Conservation (phyloP, 2,329 filamentous ascomycete genomes). For the Cladophialophora yegresii region DNA sequence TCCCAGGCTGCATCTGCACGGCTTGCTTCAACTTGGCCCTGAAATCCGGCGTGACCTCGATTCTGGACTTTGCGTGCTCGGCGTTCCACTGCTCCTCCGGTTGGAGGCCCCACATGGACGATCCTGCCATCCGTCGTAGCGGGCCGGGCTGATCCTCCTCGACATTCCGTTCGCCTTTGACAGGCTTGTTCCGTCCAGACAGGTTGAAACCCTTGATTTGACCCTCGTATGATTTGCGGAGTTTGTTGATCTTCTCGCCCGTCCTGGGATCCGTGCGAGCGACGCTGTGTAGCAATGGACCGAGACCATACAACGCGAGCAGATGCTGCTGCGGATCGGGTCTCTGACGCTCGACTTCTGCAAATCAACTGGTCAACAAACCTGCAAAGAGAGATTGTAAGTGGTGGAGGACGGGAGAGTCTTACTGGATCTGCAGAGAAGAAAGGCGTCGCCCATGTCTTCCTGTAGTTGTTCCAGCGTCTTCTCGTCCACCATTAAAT, state of each 20-base stretch:
- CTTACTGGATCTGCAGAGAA: slow-evolving; percentile 56
- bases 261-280: slow-evolving; percentile 61
- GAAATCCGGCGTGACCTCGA: slow-evolving; percentile 46
- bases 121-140: slow-evolving; percentile 40
- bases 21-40: slow-evolving; percentile 48
- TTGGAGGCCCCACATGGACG: slow-evolving; percentile 48
- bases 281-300: slow-evolving; percentile 59
- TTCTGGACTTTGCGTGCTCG: slow-evolving; percentile 52
- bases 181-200: slow-evolving; percentile 52
- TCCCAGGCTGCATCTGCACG: slow-evolving; percentile 52
- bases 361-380: slow-evolving; percentile 48
- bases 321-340: slow-evolving; percentile 62
- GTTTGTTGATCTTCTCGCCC: slow-evolving; percentile 66
- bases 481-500: slow-evolving; percentile 33
- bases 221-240: slow-evolving; percentile 58
- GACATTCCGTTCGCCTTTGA: slow-evolving; percentile 45
- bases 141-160: slow-evolving; percentile 38
- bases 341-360: slow-evolving; percentile 52
- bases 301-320: slow-evolving; percentile 60
- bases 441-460: slow-evolving; percentile 51
- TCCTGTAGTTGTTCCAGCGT: slow-evolving; percentile 49
- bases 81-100: slow-evolving; percentile 56
- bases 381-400: slow-evolving; percentile 36
- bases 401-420: slow-evolving; percentile 46
- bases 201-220: slow-evolving; percentile 52